Conservation (phyloP, 495 filamentous ascomycete species). For the Xylaria grammica region DNA sequence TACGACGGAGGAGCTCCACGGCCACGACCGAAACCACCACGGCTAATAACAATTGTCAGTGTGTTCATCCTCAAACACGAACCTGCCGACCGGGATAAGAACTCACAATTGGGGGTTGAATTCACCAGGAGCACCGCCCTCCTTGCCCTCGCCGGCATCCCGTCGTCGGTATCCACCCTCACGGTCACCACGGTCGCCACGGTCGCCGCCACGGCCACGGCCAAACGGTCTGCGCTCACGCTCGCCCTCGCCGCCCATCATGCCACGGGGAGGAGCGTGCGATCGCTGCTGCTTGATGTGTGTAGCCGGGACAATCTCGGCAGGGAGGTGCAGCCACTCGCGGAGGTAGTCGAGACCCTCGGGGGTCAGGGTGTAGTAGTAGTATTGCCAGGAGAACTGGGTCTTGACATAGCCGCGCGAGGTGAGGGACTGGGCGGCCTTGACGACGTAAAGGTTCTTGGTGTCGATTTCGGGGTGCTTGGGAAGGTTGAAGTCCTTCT, state of each 20-base stretch:
- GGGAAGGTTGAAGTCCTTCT: conserved; percentile 95
- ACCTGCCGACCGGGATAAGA: conserved; percentile 13
- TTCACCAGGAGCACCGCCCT: conserved; percentile 92
- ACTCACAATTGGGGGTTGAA: conserved; percentile 91
- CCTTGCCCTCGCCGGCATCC: conserved; percentile 87
- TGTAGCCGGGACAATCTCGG: conserved; percentile 98
- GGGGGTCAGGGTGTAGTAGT: conserved; percentile 99
- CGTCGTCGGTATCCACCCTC: conserved; percentile 93
- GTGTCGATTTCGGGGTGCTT: conserved; percentile 96
- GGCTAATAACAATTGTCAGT: conserved; percentile 52
- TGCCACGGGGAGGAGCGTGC: conserved; percentile 95
- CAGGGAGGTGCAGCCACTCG: conserved; percentile 99
- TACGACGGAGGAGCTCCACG: conserved; percentile 75
- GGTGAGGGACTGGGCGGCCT: conserved; percentile 95
- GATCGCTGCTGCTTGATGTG: conserved; percentile 99
- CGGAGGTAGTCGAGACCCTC: conserved; percentile 99
- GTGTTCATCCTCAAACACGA: background rate
- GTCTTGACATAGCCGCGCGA: conserved; percentile 99
- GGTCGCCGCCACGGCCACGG: conserved; percentile 67
- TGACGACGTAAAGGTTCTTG: conserved; percentile 99
- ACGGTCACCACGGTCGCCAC: conserved; percentile 76
- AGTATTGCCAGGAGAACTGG: conserved; percentile 99
- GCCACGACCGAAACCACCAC: conserved; percentile 93
- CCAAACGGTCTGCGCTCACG: conserved; percentile 71
- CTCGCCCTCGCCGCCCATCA: conserved; percentile 89